Evolutionary conservation across 2,329 filamentous ascomycete genomes (phyloP).

Genomic region (Chaetomiaceae sp.): DNA sequence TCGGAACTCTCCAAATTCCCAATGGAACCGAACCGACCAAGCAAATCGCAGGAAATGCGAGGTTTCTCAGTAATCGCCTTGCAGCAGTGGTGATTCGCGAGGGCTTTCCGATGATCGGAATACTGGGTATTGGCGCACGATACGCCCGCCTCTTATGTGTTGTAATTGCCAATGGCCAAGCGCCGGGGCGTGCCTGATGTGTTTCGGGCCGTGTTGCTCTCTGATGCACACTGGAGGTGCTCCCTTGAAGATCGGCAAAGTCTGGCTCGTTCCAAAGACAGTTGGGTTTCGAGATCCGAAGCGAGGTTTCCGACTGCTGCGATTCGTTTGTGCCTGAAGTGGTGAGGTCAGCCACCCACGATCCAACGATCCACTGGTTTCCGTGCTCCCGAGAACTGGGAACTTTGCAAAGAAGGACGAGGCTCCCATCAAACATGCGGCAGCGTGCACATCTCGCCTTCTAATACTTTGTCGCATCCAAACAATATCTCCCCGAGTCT

Average conservation of each 20-base stretch:
- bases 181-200: background rate
- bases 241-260: background rate
- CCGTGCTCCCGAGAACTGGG: too few relatives aligned
- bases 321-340: background rate
- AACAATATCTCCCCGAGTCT: too few relatives aligned
- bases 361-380: too few relatives aligned
- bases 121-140: background rate
- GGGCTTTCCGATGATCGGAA: too few relatives aligned
- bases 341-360: constrained; percentile 7
- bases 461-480: too few relatives aligned
- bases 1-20: background rate
- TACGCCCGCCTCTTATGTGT: background rate
- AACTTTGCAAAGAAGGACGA: too few relatives aligned
- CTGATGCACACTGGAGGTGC: too few relatives aligned
- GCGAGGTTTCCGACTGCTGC: background rate
- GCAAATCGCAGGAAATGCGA: background rate
- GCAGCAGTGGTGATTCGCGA: background rate
- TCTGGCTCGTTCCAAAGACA: background rate
- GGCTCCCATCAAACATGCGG: too few relatives aligned
- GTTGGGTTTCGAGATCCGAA: background rate
- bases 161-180: background rate
- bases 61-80: constrained; percentile 34
- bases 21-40: background rate
- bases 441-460: too few relatives aligned
- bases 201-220: background rate